Base-by-base conservation (phyloP, 192 early-diverging fungal genomes). In the Entomortierella chlamydospora region DNA sequence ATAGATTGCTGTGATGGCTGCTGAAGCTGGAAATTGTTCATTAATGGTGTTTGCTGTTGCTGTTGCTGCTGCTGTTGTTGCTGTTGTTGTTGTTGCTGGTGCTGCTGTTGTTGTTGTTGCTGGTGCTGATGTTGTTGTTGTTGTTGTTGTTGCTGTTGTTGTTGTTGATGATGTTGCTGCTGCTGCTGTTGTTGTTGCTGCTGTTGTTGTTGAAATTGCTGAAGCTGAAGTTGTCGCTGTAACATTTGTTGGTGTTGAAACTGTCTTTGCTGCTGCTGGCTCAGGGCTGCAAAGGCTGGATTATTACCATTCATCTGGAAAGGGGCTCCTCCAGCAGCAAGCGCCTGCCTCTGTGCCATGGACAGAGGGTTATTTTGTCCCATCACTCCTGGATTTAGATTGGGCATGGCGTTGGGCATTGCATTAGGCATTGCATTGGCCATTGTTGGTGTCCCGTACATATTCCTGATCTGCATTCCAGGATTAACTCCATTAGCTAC, bases 391-490 rank as follows among this genome's bases (percentile, higher is more conserved):
- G 73, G 66, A 26, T 63, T 69, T 20, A 78, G 23, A 59, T 78
- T 78, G 28, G 73, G 64, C 60, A 76, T 76, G 52, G 73, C 67
- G 25, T 78, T 79, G 3, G 67, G 39, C 67, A 79, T 70, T 13
- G 68, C n/a, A 59, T 78, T 78, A n/a, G 73, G 64, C 60, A 76
- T 76, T 41, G 73, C 67, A 34, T 78, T 79, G 3, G 67, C 50
- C 67, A 79, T 70, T 13, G 68, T 70, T 22, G 76, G 76, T 42
- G 76, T 79, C 47, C 74, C 74, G 33, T 79, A 79, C 61, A 79
- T 79, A 47, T 70, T 79, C 68, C 76, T 79, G 67, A 70, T 70
- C 67, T 70, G 76, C 68, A 70, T 70, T 37, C 62, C 76, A 22
- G 73, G 61, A 45, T 65, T 49, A 23, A 70, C 67, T 37, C 73